Conservation (phyloP, 2,329 filamentous ascomycete genomes). For the Dactylella cylindrospora region DNA sequence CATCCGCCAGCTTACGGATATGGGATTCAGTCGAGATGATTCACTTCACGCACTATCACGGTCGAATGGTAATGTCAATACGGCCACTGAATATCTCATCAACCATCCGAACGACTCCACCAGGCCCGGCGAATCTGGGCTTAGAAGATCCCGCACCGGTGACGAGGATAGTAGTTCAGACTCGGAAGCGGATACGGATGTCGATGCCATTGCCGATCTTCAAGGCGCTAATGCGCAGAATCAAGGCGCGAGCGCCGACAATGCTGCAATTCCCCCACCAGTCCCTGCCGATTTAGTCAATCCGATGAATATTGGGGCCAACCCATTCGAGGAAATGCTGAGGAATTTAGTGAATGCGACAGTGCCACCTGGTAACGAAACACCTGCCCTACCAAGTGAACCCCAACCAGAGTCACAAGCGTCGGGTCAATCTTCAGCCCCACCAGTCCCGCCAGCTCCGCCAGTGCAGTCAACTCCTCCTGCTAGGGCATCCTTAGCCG, state of each 20-base stretch:
- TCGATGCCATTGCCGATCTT: conserved; percentile 42
- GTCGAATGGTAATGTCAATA: conserved; percentile 46
- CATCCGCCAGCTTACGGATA: conserved; percentile 47
- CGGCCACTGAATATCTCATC: conserved; percentile 47
- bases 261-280: conserved; percentile 13
- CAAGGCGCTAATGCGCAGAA: conserved; percentile 47
- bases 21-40: conserved; percentile 48
- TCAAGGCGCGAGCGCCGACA: conserved; percentile 10
- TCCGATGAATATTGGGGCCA: no score
- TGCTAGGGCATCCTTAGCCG: conserved; percentile 47
- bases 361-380: neutral
- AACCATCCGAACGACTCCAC: conserved; percentile 41
- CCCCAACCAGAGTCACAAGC: conserved; percentile 12
- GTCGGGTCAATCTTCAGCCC: conserved; percentile 9
- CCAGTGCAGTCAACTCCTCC: conserved; percentile 46
- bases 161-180: conserved; percentile 46
- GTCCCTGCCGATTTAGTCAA: conserved; percentile 8
- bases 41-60: conserved; percentile 45
- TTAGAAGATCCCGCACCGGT: conserved; percentile 44
- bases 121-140: conserved; percentile 33
- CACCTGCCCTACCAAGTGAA: neutral
- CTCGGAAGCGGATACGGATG: conserved; percentile 48
- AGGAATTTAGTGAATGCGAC: conserved; percentile 9
- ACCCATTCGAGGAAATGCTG: conserved; percentile 8
- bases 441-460: conserved; percentile 37